Percentiles rank a stretch among this genome's conserved stretches.
These are phyloP conservation scores for Herpetospermum pedunculosum DNA, from an alignment of 306 rosid genomes.

Conservation along the genomic window DNA sequence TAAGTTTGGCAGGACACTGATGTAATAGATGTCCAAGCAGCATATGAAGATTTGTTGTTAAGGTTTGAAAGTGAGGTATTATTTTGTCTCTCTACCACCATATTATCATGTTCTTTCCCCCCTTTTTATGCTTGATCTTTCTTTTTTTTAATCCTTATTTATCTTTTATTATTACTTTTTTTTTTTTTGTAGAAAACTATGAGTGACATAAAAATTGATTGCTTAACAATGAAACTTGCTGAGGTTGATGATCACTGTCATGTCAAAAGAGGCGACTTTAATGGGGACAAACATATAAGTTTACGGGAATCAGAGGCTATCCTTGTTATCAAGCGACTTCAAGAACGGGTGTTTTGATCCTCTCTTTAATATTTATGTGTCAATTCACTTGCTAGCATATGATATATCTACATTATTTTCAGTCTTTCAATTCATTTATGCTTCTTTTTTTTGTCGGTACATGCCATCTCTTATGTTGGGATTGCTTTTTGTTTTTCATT, in stretches of 20 bases:
- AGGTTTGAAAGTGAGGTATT: slow-evolving; percentile 63
- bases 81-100: slow-evolving; percentile 8
- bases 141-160: neutral
- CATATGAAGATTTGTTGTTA: slow-evolving; percentile 60
- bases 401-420: neutral
- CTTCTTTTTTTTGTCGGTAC: neutral
- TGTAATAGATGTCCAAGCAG: slow-evolving; percentile 37
- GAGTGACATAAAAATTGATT: slow-evolving; percentile 57
- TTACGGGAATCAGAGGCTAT: slow-evolving; percentile 55
- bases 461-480: neutral
- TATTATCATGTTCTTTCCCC: neutral
- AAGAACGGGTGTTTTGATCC: slow-evolving; percentile 53
- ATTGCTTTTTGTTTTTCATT: neutral
- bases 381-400: neutral
- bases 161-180: slow-evolving; percentile 7
- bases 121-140: neutral
- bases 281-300: slow-evolving; percentile 36
- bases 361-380: slow-evolving; percentile 2
- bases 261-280: slow-evolving; percentile 13
- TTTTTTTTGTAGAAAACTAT: slow-evolving; percentile 48
- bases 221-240: slow-evolving; percentile 40
- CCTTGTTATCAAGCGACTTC: slow-evolving; percentile 72
- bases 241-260: slow-evolving; percentile 30
- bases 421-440: neutral
- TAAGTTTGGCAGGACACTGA: slow-evolving; percentile 50